These are phyloP conservation scores for Saccharomycopsis capsularis DNA, from an alignment of 805 yeast genomes.

Conservation along the genomic window DNA sequence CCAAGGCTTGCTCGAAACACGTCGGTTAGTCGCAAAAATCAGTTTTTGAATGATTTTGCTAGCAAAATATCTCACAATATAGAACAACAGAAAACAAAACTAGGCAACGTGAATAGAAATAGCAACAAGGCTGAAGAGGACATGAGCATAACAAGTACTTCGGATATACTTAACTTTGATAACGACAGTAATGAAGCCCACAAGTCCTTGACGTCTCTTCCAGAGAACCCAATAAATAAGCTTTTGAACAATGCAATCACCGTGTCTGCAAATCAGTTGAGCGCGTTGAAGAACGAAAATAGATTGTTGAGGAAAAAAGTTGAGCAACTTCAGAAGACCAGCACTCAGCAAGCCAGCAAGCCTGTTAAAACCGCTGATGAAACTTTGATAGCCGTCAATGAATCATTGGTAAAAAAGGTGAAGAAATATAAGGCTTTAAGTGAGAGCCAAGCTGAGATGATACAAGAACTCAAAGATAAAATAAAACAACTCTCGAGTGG, in stretches of 20 bases:
- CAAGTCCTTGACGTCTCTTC: constrained; percentile 10
- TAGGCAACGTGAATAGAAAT: too few species aligned
- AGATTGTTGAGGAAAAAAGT: constrained; percentile 1
- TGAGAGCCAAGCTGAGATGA: constrained; percentile 7
- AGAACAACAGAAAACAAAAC: background rate
- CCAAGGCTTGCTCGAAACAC: constrained; percentile 5
- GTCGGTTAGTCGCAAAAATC: background rate
- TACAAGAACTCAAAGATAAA: constrained; percentile 7
- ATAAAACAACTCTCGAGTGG: constrained; percentile 1
- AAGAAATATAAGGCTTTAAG: constrained; percentile 9
- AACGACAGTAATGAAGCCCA: background rate
- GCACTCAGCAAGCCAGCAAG: background rate
- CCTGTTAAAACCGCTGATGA: background rate
- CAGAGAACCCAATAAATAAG: constrained; percentile 14
- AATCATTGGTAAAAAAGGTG: constrained; percentile 12
- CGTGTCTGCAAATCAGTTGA: constrained; percentile 4
- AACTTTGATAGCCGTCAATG: background rate
- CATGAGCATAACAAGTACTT: constrained; percentile 15
- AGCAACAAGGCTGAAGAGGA: background rate
- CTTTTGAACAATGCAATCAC: constrained; percentile 9
- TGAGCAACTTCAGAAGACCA: constrained; percentile 2
- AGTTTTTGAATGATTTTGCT: constrained; percentile 3
- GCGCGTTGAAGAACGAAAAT: constrained; percentile 2
- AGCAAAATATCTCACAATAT: constrained; percentile 2
- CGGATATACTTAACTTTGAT: constrained; percentile 5